These are phyloP conservation scores for Malassezia obtusa DNA, from an alignment of 1,284 basidiomycete species.

Conservation along the genomic window DNA sequence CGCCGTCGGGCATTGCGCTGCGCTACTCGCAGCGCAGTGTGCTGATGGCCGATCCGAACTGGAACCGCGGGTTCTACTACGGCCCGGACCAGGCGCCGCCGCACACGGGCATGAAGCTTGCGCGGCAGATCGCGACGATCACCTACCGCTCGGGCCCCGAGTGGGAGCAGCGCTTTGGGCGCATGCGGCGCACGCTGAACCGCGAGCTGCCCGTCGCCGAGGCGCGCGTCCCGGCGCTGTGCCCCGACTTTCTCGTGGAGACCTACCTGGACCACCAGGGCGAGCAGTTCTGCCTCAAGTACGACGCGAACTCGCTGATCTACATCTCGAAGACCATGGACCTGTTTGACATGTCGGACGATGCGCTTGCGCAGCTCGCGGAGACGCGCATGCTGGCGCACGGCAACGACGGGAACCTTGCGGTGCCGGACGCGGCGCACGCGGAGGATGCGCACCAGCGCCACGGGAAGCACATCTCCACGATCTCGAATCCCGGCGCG, in stretches of 20 bases:
- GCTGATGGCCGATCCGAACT: conserved; percentile 97
- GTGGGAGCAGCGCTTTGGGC: conserved; percentile 93
- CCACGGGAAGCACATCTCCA: conserved; percentile 50
- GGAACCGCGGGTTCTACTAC: conserved; percentile 98
- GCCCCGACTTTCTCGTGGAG: conserved; percentile 96
- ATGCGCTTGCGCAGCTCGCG: conserved; percentile 62
- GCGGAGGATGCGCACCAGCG: conserved; percentile 12
- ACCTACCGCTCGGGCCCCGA: conserved; percentile 98
- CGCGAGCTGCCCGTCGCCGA: conserved; percentile 10
- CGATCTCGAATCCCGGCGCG: conserved; percentile 52
- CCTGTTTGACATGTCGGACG: conserved; percentile 84
- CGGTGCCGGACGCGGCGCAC: conserved; percentile 4
- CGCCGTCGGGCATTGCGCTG: conserved; percentile 85
- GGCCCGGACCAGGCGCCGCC: conserved; percentile 67
- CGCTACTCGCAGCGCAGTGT: conserved; percentile 86
- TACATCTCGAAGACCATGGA: conserved; percentile 97
- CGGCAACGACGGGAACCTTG: conserved; percentile 11
- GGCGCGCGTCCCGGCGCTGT: conserved; percentile 55
- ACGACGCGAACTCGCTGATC: conserved; percentile 97
- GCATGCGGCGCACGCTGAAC: conserved; percentile 53
- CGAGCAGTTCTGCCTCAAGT: conserved; percentile 86
- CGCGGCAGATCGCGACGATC: conserved; percentile 95
- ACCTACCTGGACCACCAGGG: conserved; percentile 92
- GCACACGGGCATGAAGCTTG: conserved; percentile 96
- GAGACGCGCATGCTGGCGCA: conserved; percentile 24